These are phyloP conservation scores for Neocatenulostroma microsporum DNA, from an alignment of 2,329 filamentous ascomycete genomes.

Conservation along the genomic window DNA sequence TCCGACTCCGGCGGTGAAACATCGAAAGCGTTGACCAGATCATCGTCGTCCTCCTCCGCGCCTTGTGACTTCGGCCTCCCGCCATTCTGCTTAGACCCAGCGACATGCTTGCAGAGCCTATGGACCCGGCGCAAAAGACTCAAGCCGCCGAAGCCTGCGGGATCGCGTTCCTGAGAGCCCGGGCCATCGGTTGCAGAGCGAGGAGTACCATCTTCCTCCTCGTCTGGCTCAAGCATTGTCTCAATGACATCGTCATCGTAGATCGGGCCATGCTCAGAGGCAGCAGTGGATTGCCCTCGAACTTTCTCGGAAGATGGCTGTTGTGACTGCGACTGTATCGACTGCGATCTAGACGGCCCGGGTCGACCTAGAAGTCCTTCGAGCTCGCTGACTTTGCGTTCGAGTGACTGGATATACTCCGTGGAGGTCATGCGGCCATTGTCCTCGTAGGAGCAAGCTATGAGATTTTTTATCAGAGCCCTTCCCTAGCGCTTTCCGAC, in stretches of 20 bases:
- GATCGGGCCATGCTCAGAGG: slow-evolving; percentile 1
- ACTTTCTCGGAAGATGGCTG: too few relatives aligned
- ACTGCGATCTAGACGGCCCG: background rate
- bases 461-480: background rate
- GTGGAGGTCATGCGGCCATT: slow-evolving; percentile 11
- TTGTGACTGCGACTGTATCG: background rate
- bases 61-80: background rate
- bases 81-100: slow-evolving; percentile 4
- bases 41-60: slow-evolving; percentile 1
- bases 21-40: slow-evolving; percentile 9
- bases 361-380: slow-evolving; percentile 3
- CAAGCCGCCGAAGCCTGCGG: slow-evolving; percentile 11
- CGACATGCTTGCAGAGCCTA: slow-evolving; percentile 10
- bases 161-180: background rate
- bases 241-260: slow-evolving; percentile 10
- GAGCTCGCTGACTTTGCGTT: slow-evolving; percentile 9
- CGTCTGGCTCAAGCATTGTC: slow-evolving; percentile 8
- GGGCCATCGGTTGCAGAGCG: background rate
- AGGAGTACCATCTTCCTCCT: slow-evolving; percentile 5
- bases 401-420: slow-evolving; percentile 10
- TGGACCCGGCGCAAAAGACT: slow-evolving; percentile 12
- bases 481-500: too few relatives aligned
- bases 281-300: background rate
- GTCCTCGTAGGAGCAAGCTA: slow-evolving; percentile 8
- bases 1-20: slow-evolving; percentile 8